Percentiles rank a stretch among this genome's conserved stretches.
Conservation (phyloP, 1,139 yeast genomes). For the Kodamaea suecica region DNA sequence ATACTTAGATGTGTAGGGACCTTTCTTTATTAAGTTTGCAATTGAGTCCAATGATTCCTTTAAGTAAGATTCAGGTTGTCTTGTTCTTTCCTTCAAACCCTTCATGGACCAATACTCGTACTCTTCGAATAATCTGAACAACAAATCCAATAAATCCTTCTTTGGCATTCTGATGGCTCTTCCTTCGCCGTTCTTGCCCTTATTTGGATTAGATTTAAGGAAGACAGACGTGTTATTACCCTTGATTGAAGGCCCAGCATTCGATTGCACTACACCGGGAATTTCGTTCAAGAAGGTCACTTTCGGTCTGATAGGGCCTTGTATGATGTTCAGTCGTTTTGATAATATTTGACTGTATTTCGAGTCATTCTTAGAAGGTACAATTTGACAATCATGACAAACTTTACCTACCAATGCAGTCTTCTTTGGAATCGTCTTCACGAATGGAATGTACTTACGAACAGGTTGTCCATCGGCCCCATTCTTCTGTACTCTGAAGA, state of each 20-base stretch:
- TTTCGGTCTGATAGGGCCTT: conserved; percentile 54
- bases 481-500: conserved; percentile 29
- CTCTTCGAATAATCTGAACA: conserved; percentile 88
- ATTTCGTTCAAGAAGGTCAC: conserved; percentile 79
- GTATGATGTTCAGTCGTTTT: conserved; percentile 48
- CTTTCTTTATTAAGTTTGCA: conserved; percentile 87
- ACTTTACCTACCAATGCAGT: conserved; percentile 85
- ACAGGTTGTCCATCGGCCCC: conserved; percentile 22
- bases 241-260: conserved; percentile 78
- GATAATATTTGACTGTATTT: conserved; percentile 54
- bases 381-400: conserved; percentile 86
- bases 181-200: conserved; percentile 57
- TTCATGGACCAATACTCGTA: conserved; percentile 96
- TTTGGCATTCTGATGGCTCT: conserved; percentile 94
- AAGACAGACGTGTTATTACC: conserved; percentile 63
- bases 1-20: conserved; percentile 93
- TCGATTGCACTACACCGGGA: conserved; percentile 83
- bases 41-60: conserved; percentile 89
- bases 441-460: conserved; percentile 61
- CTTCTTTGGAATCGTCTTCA: conserved; percentile 79
- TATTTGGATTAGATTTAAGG: conserved; percentile 41
- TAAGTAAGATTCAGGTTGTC: conserved; percentile 91
- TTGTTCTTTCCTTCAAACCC: conserved; percentile 89
- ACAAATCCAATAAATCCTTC: conserved; percentile 82
- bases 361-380: conserved; percentile 72